Evolutionary conservation across 208 protist genomes (phyloP).

Genomic region (Tritrichomonas foetus): DNA sequence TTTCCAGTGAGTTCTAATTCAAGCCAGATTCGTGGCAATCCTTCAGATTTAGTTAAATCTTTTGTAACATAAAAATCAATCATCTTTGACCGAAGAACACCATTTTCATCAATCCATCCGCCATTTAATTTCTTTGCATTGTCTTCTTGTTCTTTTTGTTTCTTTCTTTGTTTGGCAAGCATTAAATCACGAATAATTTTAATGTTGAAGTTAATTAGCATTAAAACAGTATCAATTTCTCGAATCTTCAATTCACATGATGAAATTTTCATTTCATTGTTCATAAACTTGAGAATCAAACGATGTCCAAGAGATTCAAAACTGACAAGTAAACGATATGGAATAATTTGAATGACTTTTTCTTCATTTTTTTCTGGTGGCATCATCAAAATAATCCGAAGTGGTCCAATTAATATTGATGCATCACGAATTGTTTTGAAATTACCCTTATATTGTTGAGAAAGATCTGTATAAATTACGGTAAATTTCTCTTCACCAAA

Average conservation of each 20-base stretch:
- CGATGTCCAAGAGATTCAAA: neutral
- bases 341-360: no score
- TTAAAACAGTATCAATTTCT: neutral
- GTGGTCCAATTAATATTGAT: no score
- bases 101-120: conserved; percentile 12
- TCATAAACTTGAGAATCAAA: neutral
- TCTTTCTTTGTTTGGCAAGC: neutral
- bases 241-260: neutral
- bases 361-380: no score
- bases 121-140: neutral
- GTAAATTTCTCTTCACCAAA: neutral
- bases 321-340: neutral
- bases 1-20: neutral
- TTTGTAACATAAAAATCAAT: neutral
- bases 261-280: no score
- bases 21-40: neutral
- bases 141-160: neutral
- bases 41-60: neutral
- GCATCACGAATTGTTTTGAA: no score
- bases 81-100: neutral
- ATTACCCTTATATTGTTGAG: neutral
- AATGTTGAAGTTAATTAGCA: neutral
- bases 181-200: conserved; percentile 33
- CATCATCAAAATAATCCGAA: no score
- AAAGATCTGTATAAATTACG: neutral